Conservation (phyloP, 257 asterid genomes). For the Nicotiana tabacum region DNA sequence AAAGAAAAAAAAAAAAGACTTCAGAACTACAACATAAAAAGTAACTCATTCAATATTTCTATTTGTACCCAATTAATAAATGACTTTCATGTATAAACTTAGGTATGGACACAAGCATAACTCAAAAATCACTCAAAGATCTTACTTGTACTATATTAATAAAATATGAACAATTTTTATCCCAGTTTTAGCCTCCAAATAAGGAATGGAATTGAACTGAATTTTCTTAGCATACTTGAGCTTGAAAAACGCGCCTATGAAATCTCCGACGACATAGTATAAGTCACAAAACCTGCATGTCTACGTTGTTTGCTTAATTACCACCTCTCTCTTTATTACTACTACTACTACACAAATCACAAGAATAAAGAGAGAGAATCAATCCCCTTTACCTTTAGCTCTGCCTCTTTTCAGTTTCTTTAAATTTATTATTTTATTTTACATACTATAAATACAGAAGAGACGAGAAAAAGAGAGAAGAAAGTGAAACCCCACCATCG, state of each 20-base stretch:
- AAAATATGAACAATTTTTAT: too few relatives aligned
- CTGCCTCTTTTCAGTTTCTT: slow-evolving; percentile 35
- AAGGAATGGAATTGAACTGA: slow-evolving; percentile 15
- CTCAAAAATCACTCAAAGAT: neutral
- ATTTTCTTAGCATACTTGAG: neutral
- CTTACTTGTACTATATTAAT: too few relatives aligned
- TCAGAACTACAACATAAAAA: too few relatives aligned
- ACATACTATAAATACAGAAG: neutral
- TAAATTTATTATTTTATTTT: neutral
- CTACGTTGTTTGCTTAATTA: slow-evolving; percentile 20
- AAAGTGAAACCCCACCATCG: neutral
- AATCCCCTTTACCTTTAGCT: slow-evolving; percentile 22
- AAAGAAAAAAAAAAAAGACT: too few relatives aligned
- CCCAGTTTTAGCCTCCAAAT: neutral
- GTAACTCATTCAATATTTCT: too few relatives aligned
- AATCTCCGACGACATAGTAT: slow-evolving; percentile 39
- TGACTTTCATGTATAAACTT: too few relatives aligned
- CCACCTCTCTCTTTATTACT: slow-evolving; percentile 8
- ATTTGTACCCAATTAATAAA: too few relatives aligned
- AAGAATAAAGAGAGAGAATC: slow-evolving; percentile 1
- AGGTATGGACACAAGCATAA: too few relatives aligned
- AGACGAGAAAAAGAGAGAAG: neutral
- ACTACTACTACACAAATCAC: slow-evolving; percentile 28
- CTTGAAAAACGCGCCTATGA: too few relatives aligned
- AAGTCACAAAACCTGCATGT: slow-evolving; percentile 61